These are phyloP conservation scores for Wickerhamia fluorescens DNA, from an alignment of 805 yeast species.

Conservation along the genomic window DNA sequence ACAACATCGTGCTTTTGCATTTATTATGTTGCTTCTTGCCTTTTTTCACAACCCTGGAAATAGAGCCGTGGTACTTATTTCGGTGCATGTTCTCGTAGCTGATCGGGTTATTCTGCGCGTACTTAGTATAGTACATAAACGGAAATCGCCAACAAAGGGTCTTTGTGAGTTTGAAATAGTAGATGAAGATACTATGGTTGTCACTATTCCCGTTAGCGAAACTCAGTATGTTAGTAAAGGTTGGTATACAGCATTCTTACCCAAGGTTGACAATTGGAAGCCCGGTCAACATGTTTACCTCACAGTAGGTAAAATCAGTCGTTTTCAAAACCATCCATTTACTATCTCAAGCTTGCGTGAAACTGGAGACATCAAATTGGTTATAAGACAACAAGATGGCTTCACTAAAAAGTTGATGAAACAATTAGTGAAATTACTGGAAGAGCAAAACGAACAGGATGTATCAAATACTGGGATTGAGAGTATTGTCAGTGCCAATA, in stretches of 20 bases:
- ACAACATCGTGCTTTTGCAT: constrained; percentile 35
- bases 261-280: constrained; percentile 36
- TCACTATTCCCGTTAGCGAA: constrained; percentile 29
- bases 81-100: constrained; percentile 36
- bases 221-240: constrained; percentile 8
- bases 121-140: constrained; percentile 23
- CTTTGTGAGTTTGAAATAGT: constrained; percentile 30
- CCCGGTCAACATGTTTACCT: constrained; percentile 42
- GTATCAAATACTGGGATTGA: not conserved
- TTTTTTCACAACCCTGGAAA: constrained; percentile 35
- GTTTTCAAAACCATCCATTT: constrained; percentile 41
- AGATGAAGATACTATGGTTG: constrained; percentile 34
- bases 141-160: constrained; percentile 32
- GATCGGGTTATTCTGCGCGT: constrained; percentile 32
- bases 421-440: constrained; percentile 16
- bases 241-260: constrained; percentile 25
- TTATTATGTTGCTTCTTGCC: constrained; percentile 35
- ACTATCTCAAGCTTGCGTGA: constrained; percentile 36
- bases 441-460: constrained; percentile 11
- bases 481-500: not conserved
- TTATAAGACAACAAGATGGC: constrained; percentile 36
- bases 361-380: constrained; percentile 31
- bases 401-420: constrained; percentile 33
- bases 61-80: constrained; percentile 28
- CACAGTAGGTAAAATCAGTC: constrained; percentile 31